Evolutionary conservation across 1,284 basidiomycete species (phyloP).

Genomic region (Sanguinoderma infundibulare): DNA sequence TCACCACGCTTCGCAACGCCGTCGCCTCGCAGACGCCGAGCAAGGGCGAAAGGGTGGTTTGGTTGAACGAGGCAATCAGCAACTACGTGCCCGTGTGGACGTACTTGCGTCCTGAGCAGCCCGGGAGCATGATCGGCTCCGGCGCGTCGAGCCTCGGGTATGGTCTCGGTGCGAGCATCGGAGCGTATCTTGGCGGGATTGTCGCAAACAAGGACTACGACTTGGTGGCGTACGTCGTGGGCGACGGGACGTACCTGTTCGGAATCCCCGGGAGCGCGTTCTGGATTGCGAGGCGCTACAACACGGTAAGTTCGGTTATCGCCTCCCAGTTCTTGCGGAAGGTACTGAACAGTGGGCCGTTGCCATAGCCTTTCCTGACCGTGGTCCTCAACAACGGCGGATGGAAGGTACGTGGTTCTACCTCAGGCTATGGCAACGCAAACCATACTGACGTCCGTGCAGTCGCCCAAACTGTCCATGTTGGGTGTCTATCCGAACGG

Average conservation of each 20-base stretch:
- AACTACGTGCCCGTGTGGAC: constrained; percentile 58
- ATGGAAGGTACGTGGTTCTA: constrained; percentile 51
- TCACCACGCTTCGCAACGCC: constrained; percentile 50
- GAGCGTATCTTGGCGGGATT: constrained; percentile 53
- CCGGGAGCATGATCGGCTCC: constrained; percentile 55
- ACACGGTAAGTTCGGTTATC: constrained; percentile 50
- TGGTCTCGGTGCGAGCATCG: constrained; percentile 66
- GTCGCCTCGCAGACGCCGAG: constrained; percentile 43
- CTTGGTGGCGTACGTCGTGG: constrained; percentile 60
- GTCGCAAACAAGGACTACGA: constrained; percentile 44
- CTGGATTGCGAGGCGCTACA: constrained; percentile 73
- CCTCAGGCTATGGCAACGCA: background rate
- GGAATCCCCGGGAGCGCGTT: constrained; percentile 66
- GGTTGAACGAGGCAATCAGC: constrained; percentile 69
- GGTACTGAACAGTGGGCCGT: background rate
- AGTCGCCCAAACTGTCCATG: constrained; percentile 68
- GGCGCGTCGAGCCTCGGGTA: constrained; percentile 70
- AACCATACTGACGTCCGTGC: constrained; percentile 1
- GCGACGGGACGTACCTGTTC: constrained; percentile 73
- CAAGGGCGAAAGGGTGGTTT: constrained; percentile 44
- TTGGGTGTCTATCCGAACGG: constrained; percentile 63
- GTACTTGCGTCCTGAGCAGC: constrained; percentile 56
- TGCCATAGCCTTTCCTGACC: constrained; percentile 61
- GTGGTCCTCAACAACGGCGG: constrained; percentile 73
- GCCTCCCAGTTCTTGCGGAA: no score